Conservation (phyloP, 2,329 filamentous ascomycete genomes). For the Fusarium albidum region DNA sequence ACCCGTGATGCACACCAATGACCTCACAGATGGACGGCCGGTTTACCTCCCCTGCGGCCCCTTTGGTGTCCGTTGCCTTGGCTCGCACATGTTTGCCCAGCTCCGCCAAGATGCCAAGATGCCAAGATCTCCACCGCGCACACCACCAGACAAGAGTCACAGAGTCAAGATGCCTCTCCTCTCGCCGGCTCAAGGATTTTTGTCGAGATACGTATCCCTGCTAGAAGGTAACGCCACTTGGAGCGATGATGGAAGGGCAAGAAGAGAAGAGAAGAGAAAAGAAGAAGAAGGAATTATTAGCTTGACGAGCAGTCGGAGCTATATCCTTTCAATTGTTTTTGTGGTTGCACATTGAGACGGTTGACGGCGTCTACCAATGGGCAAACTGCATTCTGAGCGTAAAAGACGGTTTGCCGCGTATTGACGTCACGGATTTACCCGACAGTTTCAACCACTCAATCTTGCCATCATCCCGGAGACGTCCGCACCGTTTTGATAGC, state of each 20-base stretch:
- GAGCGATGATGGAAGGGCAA: slow-evolving; percentile 14
- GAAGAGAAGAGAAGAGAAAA: slow-evolving; percentile 14
- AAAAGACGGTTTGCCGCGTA: slow-evolving; percentile 7
- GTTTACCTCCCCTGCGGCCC: slow-evolving; percentile 19
- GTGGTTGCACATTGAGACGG: background rate
- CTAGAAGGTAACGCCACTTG: slow-evolving; percentile 19
- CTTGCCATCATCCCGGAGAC: slow-evolving; percentile 11
- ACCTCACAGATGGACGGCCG: slow-evolving; percentile 31
- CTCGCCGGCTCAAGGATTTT: slow-evolving; percentile 1
- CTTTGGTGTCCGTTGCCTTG: slow-evolving; percentile 11
- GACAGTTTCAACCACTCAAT: slow-evolving; percentile 7
- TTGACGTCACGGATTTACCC: slow-evolving; percentile 32
- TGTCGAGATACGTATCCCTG: slow-evolving; percentile 6
- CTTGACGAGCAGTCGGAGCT: background rate
- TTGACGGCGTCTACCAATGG: background rate
- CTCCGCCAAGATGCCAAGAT: slow-evolving; percentile 34
- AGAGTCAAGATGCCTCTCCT: slow-evolving; percentile 21
- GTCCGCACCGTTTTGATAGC: slow-evolving; percentile 23
- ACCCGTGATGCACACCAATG: slow-evolving; percentile 32
- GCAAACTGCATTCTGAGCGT: background rate
- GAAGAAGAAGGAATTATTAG: slow-evolving; percentile 8
- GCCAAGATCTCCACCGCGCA: slow-evolving; percentile 33
- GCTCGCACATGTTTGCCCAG: slow-evolving; percentile 21
- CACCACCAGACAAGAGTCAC: slow-evolving; percentile 37
- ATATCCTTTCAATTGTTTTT: background rate